A percentile compares a stretch with the other conserved stretches of the same genome.
Evolutionary conservation across 257 asterid species (phyloP).

Genomic region (Solanum bulbocastanum): DNA sequence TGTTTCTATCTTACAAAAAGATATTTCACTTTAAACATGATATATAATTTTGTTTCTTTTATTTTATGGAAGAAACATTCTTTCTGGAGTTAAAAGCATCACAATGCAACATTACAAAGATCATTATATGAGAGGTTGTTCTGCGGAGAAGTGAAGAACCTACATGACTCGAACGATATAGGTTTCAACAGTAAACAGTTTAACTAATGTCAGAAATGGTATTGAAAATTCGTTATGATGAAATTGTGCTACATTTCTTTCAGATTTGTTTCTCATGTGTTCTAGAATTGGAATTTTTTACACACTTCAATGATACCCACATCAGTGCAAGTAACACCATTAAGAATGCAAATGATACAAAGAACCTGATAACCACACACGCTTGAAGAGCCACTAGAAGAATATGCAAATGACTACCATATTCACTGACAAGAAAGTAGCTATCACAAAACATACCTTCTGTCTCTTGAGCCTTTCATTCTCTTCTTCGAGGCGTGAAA

Average conservation of each 20-base stretch:
- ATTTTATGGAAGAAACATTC: not conserved
- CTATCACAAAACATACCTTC: slow-evolving; percentile 35
- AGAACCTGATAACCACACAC: not conserved
- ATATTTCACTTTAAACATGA: not conserved
- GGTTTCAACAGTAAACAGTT: not conserved
- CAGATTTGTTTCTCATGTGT: not conserved
- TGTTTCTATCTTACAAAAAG: not conserved
- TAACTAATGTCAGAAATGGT: not conserved
- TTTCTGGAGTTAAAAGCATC: not conserved
- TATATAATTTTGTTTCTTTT: not conserved
- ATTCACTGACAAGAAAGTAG: not conserved
- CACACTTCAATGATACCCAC: not conserved
- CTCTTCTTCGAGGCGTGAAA: slow-evolving; percentile 81
- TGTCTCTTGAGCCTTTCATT: slow-evolving; percentile 74
- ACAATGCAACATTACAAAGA: not conserved
- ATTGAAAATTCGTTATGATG: not conserved
- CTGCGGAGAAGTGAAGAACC: not conserved
- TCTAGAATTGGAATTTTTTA: not conserved
- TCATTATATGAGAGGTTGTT: not conserved
- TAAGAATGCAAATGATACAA: not conserved
- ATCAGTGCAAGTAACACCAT: not conserved
- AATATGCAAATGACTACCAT: not conserved
- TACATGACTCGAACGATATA: not conserved
- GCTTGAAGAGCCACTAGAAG: not conserved
- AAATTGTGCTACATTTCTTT: not conserved